phyloP scores from a whole-genome alignment of 768 basidiomycete species.

The Chiua virens region DNA sequence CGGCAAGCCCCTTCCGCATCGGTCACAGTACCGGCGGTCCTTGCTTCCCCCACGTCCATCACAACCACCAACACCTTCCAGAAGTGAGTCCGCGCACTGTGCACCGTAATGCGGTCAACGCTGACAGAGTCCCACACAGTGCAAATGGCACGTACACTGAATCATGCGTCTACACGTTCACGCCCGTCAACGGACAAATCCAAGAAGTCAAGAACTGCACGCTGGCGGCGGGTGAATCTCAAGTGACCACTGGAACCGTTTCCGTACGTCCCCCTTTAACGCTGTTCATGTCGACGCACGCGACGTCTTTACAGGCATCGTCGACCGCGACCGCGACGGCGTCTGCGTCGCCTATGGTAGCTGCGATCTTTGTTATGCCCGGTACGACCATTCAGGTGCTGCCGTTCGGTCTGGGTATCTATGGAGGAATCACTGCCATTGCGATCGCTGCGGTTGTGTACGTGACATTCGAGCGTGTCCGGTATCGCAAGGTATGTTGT shows the following conservation, averaged over 20 bases:
- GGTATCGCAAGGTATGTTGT: conserved; percentile 71
- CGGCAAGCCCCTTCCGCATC: conserved; percentile 23
- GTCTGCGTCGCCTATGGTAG: conserved; percentile 25
- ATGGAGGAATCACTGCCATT: conserved; percentile 83
- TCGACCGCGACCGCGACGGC: conserved; percentile 4
- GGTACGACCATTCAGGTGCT: conserved; percentile 74
- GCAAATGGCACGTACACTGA: conserved; percentile 50
- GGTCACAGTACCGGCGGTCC: conserved; percentile 16
- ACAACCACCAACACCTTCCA: conserved; percentile 36
- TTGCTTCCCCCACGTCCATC: conserved; percentile 35
- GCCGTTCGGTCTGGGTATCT: conserved; percentile 81
- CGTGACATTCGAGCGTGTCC: conserved; percentile 86
- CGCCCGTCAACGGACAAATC: conserved; percentile 52
- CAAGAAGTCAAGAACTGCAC: conserved; percentile 56
- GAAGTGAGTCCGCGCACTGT: conserved; percentile 36
- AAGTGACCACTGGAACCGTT: conserved; percentile 10
- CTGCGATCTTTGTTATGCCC: conserved; percentile 57
- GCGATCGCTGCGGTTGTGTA: conserved; percentile 78
- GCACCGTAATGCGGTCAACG: neutral
- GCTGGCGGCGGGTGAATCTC: conserved; percentile 28
- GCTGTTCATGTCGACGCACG: conserved; percentile 13
- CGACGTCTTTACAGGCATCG: conserved; percentile 19
- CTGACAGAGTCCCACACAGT: conserved; percentile 35
- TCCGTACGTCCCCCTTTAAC: conserved; percentile 12
- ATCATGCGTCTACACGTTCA: conserved; percentile 60